Evolutionary conservation across 2,329 filamentous ascomycete genomes (phyloP).

Genomic region (Phyllosticta citribraziliensis): DNA sequence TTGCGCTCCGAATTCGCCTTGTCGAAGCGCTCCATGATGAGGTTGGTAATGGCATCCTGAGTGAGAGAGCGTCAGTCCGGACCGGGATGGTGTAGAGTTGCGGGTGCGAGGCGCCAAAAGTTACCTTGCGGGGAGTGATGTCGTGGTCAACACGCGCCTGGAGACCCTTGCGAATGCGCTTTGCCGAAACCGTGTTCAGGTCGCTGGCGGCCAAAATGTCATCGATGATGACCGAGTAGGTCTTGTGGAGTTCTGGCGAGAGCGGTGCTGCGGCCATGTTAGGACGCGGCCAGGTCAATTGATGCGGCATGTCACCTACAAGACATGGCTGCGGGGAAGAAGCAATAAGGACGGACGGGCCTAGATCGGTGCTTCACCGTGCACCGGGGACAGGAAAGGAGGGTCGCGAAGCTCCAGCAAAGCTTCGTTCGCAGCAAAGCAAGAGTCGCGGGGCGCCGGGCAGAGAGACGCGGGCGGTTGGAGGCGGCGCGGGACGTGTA

Average conservation of each 20-base stretch:
- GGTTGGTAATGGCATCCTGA: constrained; percentile 35
- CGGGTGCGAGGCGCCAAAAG: constrained; percentile 3
- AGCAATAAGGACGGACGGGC: not conserved
- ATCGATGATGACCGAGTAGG: constrained; percentile 52
- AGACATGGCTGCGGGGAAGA: constrained; percentile 10
- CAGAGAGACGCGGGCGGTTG: not conserved
- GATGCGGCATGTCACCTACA: constrained; percentile 7
- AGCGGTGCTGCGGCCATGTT: constrained; percentile 27
- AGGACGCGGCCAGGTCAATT: constrained; percentile 5
- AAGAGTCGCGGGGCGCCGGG: not conserved
- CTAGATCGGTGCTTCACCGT: not conserved
- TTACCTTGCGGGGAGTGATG: constrained; percentile 52
- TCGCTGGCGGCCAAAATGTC: constrained; percentile 51
- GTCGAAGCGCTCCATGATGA: constrained; percentile 43
- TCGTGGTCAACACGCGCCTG: constrained; percentile 52
- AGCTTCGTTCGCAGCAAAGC: not conserved
- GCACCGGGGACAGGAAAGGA: not conserved
- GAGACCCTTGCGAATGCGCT: constrained; percentile 54
- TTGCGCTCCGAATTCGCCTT: constrained; percentile 30
- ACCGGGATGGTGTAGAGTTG: not conserved
- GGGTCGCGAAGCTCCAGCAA: not conserved
- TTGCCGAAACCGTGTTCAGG: constrained; percentile 54
- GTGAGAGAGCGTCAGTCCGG: not conserved
- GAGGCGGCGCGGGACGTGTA: not conserved
- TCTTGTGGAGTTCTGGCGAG: constrained; percentile 37